Percentiles rank a stretch among this genome's conserved stretches.
These are phyloP conservation scores for Colletotrichum sublineola DNA, from an alignment of 2,329 filamentous ascomycete genomes.

Conservation along the genomic window DNA sequence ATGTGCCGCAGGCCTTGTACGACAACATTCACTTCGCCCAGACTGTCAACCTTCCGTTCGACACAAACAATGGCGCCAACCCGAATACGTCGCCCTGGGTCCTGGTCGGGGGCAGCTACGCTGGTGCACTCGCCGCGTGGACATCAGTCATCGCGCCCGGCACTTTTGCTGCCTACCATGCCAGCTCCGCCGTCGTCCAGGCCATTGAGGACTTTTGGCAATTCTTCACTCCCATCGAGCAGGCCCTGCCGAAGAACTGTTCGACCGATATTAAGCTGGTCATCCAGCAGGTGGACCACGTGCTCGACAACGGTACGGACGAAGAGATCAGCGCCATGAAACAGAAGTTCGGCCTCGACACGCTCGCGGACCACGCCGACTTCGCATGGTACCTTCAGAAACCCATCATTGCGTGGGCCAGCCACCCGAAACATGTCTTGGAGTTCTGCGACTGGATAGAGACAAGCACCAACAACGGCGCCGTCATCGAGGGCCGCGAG, in stretches of 20 bases:
- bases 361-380: constrained; percentile 26
- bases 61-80: constrained; percentile 45
- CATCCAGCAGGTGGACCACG: constrained; percentile 60
- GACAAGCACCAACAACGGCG: constrained; percentile 16
- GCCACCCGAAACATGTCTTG: constrained; percentile 2
- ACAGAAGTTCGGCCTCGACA: constrained; percentile 27
- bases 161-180: constrained; percentile 64
- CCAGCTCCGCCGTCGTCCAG: constrained; percentile 63
- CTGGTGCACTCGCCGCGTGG: constrained; percentile 64
- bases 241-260: constrained; percentile 53
- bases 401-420: constrained; percentile 27
- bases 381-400: constrained; percentile 21
- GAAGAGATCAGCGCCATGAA: constrained; percentile 30
- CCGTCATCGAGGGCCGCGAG: neutral
- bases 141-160: constrained; percentile 60
- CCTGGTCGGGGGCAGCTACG: constrained; percentile 65
- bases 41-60: constrained; percentile 56
- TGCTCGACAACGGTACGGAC: constrained; percentile 45
- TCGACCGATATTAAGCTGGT: constrained; percentile 60
- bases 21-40: constrained; percentile 40
- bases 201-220: constrained; percentile 60
- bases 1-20: constrained; percentile 34
- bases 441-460: constrained; percentile 29
- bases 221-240: constrained; percentile 62
- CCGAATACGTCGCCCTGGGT: constrained; percentile 64